Percentiles rank a stretch among this genome's conserved stretches.
phyloP scores from a whole-genome alignment of 1,284 basidiomycete genomes.

The Naganishia sp. region DNA sequence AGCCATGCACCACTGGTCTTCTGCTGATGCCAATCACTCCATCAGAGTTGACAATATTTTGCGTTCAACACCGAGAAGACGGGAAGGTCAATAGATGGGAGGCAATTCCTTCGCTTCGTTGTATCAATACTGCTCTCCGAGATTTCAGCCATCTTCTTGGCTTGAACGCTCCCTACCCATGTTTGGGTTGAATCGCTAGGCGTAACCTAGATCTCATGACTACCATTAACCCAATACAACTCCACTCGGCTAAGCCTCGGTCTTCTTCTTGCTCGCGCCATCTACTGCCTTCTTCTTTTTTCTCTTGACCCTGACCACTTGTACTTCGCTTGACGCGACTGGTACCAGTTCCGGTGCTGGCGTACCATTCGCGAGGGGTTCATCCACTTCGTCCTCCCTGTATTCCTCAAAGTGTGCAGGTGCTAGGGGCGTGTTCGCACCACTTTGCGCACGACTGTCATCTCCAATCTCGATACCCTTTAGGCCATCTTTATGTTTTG shows the following conservation, averaged over 20 bases:
- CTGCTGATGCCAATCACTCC: not conserved
- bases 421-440: not conserved
- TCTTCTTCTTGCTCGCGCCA: constrained; percentile 21
- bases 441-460: not conserved
- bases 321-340: constrained; percentile 34
- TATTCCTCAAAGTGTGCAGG: constrained; percentile 11
- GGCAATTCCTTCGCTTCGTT: not conserved
- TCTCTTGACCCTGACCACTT: constrained; percentile 48
- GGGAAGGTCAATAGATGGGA: constrained; percentile 54
- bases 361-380: not conserved
- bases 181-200: not conserved
- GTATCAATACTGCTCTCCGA: constrained; percentile 2
- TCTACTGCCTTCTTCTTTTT: constrained; percentile 46
- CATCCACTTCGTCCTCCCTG: constrained; percentile 23
- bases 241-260: not conserved
- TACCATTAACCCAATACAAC: constrained; percentile 10
- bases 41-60: constrained; percentile 60
- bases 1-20: not conserved
- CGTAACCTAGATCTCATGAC: not conserved
- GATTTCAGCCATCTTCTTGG: no score
- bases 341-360: not conserved
- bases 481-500: constrained; percentile 16
- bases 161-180: no score
- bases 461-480: constrained; percentile 35
- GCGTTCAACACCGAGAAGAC: constrained; percentile 60